Percentiles rank a stretch among this genome's conserved stretches.
Evolutionary conservation across 2,329 filamentous ascomycete genomes (phyloP).

Genomic region (Hypocreales sp.): DNA sequence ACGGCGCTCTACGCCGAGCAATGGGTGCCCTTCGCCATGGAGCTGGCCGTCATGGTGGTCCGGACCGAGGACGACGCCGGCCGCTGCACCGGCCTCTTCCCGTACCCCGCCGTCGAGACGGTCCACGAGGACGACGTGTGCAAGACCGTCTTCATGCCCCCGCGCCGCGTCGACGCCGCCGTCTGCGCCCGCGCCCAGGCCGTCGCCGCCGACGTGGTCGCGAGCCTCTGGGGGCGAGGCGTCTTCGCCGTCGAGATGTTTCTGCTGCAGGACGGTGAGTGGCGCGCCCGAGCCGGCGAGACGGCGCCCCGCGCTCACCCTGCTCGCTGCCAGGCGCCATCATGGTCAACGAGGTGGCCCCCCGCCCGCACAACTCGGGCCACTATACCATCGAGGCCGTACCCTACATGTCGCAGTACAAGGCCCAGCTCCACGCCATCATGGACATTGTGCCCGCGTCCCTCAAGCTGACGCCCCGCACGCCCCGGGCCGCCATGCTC

Average conservation of each 20-base stretch:
- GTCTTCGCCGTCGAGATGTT: slow-evolving; percentile 98
- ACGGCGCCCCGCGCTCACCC: no score
- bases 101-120: slow-evolving; percentile 87
- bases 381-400: slow-evolving; percentile 94
- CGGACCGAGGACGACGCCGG: slow-evolving; percentile 59
- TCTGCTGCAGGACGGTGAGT: slow-evolving; percentile 50
- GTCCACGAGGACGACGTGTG: slow-evolving; percentile 93
- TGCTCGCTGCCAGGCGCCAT: slow-evolving; percentile 28
- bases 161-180: slow-evolving; percentile 48
- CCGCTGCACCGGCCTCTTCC: slow-evolving; percentile 34
- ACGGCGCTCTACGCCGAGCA: slow-evolving; percentile 76
- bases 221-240: slow-evolving; percentile 71
- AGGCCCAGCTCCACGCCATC: slow-evolving; percentile 76
- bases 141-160: slow-evolving; percentile 79
- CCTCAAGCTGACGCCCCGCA: slow-evolving; percentile 40
- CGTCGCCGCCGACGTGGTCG: slow-evolving; percentile 65
- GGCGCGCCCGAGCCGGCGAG: slow-evolving; percentile 4
- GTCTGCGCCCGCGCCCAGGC: slow-evolving; percentile 53
- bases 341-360: slow-evolving; percentile 76
- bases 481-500: slow-evolving; percentile 52
- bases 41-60: slow-evolving; percentile 89
- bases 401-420: slow-evolving; percentile 68
- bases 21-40: slow-evolving; percentile 72
- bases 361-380: slow-evolving; percentile 74
- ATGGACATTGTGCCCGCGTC: slow-evolving; percentile 45